Base-by-base conservation (phyloP, 1,284 basidiomycete species). In the Cryptococcus jaspeensis region DNA sequence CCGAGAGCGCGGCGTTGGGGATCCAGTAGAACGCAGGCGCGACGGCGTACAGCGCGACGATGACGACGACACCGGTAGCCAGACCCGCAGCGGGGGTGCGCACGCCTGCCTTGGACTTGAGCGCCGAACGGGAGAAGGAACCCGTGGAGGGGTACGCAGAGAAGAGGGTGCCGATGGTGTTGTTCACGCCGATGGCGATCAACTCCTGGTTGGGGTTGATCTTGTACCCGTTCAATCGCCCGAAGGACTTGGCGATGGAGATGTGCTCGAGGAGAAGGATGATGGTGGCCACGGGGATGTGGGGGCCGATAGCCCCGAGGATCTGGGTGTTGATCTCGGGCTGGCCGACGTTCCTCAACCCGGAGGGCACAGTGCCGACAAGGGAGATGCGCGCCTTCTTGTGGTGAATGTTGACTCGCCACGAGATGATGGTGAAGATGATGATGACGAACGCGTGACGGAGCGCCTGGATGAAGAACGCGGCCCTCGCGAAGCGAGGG, bases 131-230 rank as follows among this genome's bases (percentile, higher is more conserved):
- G 40, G 93, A 97, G 84, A 99, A 99, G 0, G 94, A 98, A 15
- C 95, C 96, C 8, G 96, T 99, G 0, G 94, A 92, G 8, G 95
- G 93, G 77, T 97, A 99, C 2, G 92, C 95, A 56, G 85, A 84
- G 76, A 97, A 96, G 63, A 87, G 81, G 8, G 88, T 87, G 15
- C 92, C 91, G 61, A 93, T 71, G 0, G 73, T 74, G 67, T 79
- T 79, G 72, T 77, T 79, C n/a, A 98, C 92, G 42, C 96, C 95
- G 63, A 99, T 98, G 41, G 96, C 95, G 67, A 98, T 89, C 51
- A 98, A 83, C 76, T 98, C 95, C 77, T 98, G 95, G 79, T 93
- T 94, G 16, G 95, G 93, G 72, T 97, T 87, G 77, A 99, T 98
- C 77, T 92, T 97, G 83, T 99, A 99, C 38, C 88, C 88, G 77